Percentiles rank a stretch among this genome's conserved stretches.
These are phyloP conservation scores for Pseudopyricularia javanii DNA, from an alignment of 2,329 filamentous ascomycete species.

Conservation along the genomic window DNA sequence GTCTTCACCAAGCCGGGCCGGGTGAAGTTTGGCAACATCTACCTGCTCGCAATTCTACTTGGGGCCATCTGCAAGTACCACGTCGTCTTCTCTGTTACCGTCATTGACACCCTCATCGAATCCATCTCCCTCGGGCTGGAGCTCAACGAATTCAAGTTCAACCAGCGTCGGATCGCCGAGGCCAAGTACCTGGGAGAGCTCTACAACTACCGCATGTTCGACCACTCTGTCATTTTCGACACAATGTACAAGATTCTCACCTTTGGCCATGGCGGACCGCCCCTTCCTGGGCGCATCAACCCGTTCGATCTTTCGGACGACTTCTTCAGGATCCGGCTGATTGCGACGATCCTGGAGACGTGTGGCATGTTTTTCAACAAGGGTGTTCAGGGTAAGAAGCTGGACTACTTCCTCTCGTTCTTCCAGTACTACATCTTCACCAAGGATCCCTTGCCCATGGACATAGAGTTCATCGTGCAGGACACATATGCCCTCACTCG, in stretches of 20 bases:
- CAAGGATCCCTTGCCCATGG: conserved; percentile 85
- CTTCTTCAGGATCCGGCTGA: conserved; percentile 86
- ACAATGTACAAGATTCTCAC: conserved; percentile 89
- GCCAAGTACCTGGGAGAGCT: conserved; percentile 94
- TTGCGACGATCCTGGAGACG: conserved; percentile 82
- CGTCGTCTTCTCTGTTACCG: conserved; percentile 76
- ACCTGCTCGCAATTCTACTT: conserved; percentile 80
- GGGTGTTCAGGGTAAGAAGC: conserved; percentile 86
- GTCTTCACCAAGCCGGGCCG: conserved; percentile 94
- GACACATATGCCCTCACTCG: conserved; percentile 77
- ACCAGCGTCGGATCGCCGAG: conserved; percentile 86
- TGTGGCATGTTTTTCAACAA: conserved; percentile 95
- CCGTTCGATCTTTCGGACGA: conserved; percentile 82
- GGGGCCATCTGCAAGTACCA: conserved; percentile 87
- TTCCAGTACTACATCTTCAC: conserved; percentile 93
- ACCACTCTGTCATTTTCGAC: conserved; percentile 91
- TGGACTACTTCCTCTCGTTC: conserved; percentile 94
- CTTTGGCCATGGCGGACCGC: conserved; percentile 80
- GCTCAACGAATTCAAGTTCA: conserved; percentile 94
- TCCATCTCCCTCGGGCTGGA: conserved; percentile 80
- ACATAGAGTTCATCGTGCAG: conserved; percentile 92
- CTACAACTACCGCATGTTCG: conserved; percentile 95
- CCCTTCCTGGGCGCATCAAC: conserved; percentile 64
- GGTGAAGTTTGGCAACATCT: conserved; percentile 94
- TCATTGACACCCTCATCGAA: conserved; percentile 87